Base-by-base conservation (phyloP, 257 asterid genomes). In the Nicotiana tabacum region DNA sequence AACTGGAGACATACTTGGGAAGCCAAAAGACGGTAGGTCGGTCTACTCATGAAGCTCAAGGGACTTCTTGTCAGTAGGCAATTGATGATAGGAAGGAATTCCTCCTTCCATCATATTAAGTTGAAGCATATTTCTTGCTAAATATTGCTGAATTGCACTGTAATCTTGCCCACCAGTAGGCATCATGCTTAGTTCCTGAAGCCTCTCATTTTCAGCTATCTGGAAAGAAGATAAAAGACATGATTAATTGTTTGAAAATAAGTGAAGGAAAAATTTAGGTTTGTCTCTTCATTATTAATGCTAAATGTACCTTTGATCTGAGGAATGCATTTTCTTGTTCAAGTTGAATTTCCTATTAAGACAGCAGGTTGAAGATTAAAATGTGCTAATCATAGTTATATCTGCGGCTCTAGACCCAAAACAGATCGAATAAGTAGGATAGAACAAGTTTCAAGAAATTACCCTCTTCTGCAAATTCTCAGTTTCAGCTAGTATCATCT, bases 281-380 rank as follows among this genome's bases (percentile, higher is more conserved):
- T 43, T 7, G 3, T 43, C 51, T 9, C 12, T 9, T 43, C 51
- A 43, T 9, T 43, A 9, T 9, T 53, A 15, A 53, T 53, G 18
- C 6, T 53, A 70, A 39, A 4, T 39, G 64, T 85, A 94, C 98
- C 98, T 90, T 92, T 29, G 97, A 94, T 70, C 95, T 87, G 72
- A 95, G 97, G 88, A 87, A 88, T 56, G 93, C 91, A 83, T 95
- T 92, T 86, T 95, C 98, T 82, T 91, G 97, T 86, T 95, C 98
- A 90, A 93, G 92, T 84, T 83, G 92, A 83, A 90, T 83, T 87
- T 92, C 90, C 92, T 87, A 21, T 82, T 60, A 18, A 5, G 30
- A 62, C 32, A 81, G 1, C 60, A 48, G 3, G 1, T 37, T 66
- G 27, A 76, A 24, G 4, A 51, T 21, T 21, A 21, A 32, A 30